Percentiles rank a stretch among this genome's conserved stretches.
These are phyloP conservation scores for Boletus smithii DNA, from an alignment of 1,284 basidiomycete species.

Conservation along the genomic window DNA sequence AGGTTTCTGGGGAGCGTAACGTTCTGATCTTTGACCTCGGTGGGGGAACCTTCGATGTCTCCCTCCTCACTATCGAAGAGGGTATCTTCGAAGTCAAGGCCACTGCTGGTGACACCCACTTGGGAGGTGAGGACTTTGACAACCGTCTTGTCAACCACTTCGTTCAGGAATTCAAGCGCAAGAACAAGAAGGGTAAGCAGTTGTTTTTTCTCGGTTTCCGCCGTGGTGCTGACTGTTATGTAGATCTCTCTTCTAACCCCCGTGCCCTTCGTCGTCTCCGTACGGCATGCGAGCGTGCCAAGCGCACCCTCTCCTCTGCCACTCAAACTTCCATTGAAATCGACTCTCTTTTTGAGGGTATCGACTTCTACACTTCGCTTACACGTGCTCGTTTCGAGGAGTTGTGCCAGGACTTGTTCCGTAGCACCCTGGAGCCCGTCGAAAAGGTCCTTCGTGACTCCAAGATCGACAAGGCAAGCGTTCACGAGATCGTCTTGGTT, in stretches of 20 bases:
- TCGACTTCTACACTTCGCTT: slow-evolving; percentile 98
- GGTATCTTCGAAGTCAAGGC: slow-evolving; percentile 99
- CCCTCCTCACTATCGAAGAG: slow-evolving; percentile 95
- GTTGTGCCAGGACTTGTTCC: slow-evolving; percentile 96
- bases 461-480: slow-evolving; percentile 94
- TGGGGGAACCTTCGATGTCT: slow-evolving; percentile 99
- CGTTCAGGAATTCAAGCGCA: slow-evolving; percentile 97
- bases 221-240: slow-evolving; percentile 19
- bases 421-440: slow-evolving; percentile 93
- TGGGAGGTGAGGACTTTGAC: slow-evolving; percentile 99
- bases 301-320: slow-evolving; percentile 96
- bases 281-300: slow-evolving; percentile 97
- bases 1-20: slow-evolving; percentile 84
- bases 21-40: slow-evolving; percentile 98
- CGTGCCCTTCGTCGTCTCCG: slow-evolving; percentile 97
- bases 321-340: slow-evolving; percentile 98
- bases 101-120: slow-evolving; percentile 97
- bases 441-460: slow-evolving; percentile 98
- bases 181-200: slow-evolving; percentile 90
- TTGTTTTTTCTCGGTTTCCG: neutral
- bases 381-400: slow-evolving; percentile 99
- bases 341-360: slow-evolving; percentile 96
- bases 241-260: slow-evolving; percentile 86
- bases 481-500: slow-evolving; percentile 97
- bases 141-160: slow-evolving; percentile 99